Evolutionary conservation across 257 asterid species (phyloP), one percentile per base, ranked within the genome.

Genomic region (Linaria vulgaris): DNA sequence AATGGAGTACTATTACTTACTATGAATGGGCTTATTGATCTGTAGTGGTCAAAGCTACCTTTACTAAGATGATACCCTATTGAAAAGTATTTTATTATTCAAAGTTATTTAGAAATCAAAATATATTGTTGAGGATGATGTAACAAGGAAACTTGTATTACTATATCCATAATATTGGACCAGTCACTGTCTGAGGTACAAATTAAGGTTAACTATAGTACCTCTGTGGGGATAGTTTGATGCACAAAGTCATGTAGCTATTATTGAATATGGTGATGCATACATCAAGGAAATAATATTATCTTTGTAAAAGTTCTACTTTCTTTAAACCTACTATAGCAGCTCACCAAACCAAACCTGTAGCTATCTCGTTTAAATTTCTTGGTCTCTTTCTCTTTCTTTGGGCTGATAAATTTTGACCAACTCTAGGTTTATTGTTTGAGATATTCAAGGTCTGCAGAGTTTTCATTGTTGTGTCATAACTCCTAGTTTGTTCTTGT

Each of bases 21-120:
- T 51, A 45, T 8, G n/a, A 2, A 27, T 6, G 69, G 30, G 55
- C 66, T 63, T 43, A 58, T 52, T 59, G 50, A 64, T 73, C 63
- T 59, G 38, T 41, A 38, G 65, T 41, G 34, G 65, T 64, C 43
- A 52, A 56, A 69, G 25, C 61, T 11, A 63, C 56, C 6, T 34
- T n/a, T 34, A 34, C 41, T 34, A 3, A 3, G 10, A 34, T 34
- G 41, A 34, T 34, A 34, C 41, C 1, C 5, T 8, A 8, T 11
- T 34, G 41, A 34, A 34, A 34, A 34, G 41, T 34, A 34, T 34
- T 34, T 1, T 8, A 34, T 34, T 34, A 34, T 3, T 34, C 41
- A 34, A 27, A 24, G 5, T 14, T 54, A 23, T 24, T 20, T 34
- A 54, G 59, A 12, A 13, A 14, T 6, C 0, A 30, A 14, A 30